These are phyloP conservation scores for Telopea speciosissima DNA, from an alignment of 177 flowering plant genomes.

Conservation along the genomic window DNA sequence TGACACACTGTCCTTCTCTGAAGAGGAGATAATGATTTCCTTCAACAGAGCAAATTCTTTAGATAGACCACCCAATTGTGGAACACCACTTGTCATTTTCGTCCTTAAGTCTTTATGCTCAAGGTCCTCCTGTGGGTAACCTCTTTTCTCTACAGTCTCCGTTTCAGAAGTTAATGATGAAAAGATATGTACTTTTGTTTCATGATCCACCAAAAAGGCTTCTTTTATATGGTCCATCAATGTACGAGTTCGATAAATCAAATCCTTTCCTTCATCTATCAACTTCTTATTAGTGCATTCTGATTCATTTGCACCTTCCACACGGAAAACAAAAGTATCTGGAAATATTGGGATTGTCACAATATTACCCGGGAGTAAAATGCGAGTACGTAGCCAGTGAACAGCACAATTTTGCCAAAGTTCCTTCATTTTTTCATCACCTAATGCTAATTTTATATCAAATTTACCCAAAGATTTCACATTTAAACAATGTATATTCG, in stretches of 20 bases:
- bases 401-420: conserved; percentile 46
- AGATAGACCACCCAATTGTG: conserved; percentile 73
- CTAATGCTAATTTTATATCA: conserved; percentile 29
- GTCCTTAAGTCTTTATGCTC: conserved; percentile 17
- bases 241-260: conserved; percentile 13
- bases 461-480: no score
- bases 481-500: no score
- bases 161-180: conserved; percentile 18
- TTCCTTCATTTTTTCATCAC: conserved; percentile 44
- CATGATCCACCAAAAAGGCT: conserved; percentile 42
- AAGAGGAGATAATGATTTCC: conserved; percentile 56
- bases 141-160: conserved; percentile 15
- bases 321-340: conserved; percentile 40
- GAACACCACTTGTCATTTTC: conserved; percentile 9
- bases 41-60: conserved; percentile 58
- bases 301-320: conserved; percentile 32
- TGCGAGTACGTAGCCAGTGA: conserved; percentile 50
- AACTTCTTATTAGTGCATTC: conserved; percentile 17
- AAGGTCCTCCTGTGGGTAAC: conserved; percentile 14
- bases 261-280: conserved; percentile 7
- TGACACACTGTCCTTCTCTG: conserved; percentile 42
- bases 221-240: conserved; percentile 14
- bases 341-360: conserved; percentile 55
- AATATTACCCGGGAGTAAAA: conserved; percentile 63
- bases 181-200: conserved; percentile 46